Base-by-base conservation (phyloP, 2,329 filamentous ascomycete genomes). In the Neoascochyta sp. region DNA sequence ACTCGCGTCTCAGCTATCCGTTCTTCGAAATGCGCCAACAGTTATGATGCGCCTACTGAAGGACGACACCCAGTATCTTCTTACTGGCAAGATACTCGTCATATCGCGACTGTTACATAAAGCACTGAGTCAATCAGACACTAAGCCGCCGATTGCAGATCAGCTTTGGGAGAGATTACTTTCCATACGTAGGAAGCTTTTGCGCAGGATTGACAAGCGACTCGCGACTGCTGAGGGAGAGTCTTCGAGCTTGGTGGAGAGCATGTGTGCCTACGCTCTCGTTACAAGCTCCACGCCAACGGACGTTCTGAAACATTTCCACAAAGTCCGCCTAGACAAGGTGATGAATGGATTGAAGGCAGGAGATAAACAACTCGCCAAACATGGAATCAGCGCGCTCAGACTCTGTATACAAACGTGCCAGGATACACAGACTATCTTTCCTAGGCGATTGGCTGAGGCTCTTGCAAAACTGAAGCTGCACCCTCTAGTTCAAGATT, bases 201-300 rank as follows among this genome's bases (percentile, higher is more conserved):
- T 93, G 30, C 73, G 76, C 43, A 76, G 74, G 26, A 74, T 81
- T 15, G 78, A 89, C 43, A 68, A 69, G 35, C 66, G 65, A 4
- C 61, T 72, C 60, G 57, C 57, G 5, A 59, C 46, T 27, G 32
- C 52, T 3, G 41, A 44, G 4, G 44, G 47, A 9, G 63, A 66
- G 4, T 73, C 50, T 39, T 67, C 52, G 39, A 60, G 38, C 45
- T 71, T 92, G 10, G 68, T 90, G 9, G 81, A 86, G 47, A 80
- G 82, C 1, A 71, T 95, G 45, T 84, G 81, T 33, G 88, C 89
- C 0, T 89, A 88, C 57, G 88, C 86, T 39, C 70, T 96, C 28
- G 78, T 81, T 1, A 88, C 83, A 3, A 93, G 78, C 50, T 87
- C 83, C 1, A 84, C 87, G 0, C 80, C 86, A 0, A 80, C 76